A percentile compares a stretch with the other conserved stretches of the same genome.
Evolutionary conservation across 139 green algal species (phyloP).

Genomic region (Ulvella scutata): DNA sequence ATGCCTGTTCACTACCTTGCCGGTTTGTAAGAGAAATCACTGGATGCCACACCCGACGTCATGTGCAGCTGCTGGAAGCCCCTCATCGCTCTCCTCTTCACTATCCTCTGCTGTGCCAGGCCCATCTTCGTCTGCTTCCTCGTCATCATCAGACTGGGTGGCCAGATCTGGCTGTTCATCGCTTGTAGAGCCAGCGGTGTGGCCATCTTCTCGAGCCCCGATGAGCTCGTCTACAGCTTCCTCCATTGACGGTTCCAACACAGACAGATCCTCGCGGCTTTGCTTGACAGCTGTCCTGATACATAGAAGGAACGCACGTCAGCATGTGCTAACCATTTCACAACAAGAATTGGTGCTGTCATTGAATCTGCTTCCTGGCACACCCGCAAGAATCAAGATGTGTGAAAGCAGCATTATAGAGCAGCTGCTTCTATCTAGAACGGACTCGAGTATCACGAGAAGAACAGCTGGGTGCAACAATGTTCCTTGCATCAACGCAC

Average conservation of each 20-base stretch:
- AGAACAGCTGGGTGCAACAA: no score
- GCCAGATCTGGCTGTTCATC: neutral
- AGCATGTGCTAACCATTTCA: neutral
- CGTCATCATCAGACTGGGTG: neutral
- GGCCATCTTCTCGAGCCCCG: neutral
- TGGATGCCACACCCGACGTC: no score
- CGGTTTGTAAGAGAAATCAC: no score
- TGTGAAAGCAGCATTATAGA: neutral
- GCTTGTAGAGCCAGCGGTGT: neutral
- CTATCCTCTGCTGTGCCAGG: neutral
- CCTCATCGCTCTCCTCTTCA: neutral
- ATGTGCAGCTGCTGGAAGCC: no score
- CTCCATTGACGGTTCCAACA: conserved; percentile 24
- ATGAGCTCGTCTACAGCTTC: conserved; percentile 20
- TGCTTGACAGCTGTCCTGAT: conserved; percentile 2
- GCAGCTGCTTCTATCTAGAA: neutral
- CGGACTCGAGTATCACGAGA: neutral
- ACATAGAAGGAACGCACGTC: neutral
- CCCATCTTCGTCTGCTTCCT: neutral
- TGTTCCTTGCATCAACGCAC: no score
- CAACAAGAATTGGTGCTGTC: no score
- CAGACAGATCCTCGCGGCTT: neutral
- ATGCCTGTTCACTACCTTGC: no score
- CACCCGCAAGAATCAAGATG: no score
- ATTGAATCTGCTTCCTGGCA: neutral